Evolutionary conservation across 2,329 filamentous ascomycete genomes (phyloP).

Genomic region (Penicillium hordei): DNA sequence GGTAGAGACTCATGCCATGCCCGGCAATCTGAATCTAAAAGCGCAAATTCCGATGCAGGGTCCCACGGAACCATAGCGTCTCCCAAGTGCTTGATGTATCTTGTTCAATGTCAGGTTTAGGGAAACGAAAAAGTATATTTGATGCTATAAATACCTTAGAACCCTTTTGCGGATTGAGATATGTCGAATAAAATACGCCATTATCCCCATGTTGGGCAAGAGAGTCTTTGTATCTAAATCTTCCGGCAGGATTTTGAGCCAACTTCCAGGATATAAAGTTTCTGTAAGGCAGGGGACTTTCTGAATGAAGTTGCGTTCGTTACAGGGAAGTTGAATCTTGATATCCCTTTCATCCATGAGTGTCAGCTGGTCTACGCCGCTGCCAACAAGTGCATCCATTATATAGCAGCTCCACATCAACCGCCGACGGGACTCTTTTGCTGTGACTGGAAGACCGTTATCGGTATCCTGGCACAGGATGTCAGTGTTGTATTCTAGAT

Average conservation of each 20-base stretch:
- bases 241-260: constrained; percentile 17
- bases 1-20: constrained; percentile 24
- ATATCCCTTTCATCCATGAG: constrained; percentile 31
- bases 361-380: constrained; percentile 34
- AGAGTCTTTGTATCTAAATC: constrained; percentile 12
- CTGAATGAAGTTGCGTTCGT: constrained; percentile 32
- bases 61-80: constrained; percentile 25
- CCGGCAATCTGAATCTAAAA: constrained; percentile 21
- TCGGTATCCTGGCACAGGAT: constrained; percentile 26
- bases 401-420: constrained; percentile 37
- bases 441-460: constrained; percentile 18
- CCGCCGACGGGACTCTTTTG: constrained; percentile 31
- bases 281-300: constrained; percentile 32
- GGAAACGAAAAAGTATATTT: background rate
- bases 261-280: constrained; percentile 21
- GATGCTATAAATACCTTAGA: constrained; percentile 7
- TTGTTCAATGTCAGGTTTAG: background rate
- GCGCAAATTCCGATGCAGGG: constrained; percentile 20
- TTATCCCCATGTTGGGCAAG: constrained; percentile 23
- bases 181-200: constrained; percentile 25
- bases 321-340: constrained; percentile 35
- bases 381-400: constrained; percentile 30
- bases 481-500: constrained; percentile 34
- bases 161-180: constrained; percentile 24
- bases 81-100: constrained; percentile 26